A percentile compares a stretch with the other conserved stretches of the same genome.
These are phyloP conservation scores for Cladosporium colombiae DNA, from an alignment of 2,329 filamentous ascomycete genomes.

Conservation along the genomic window DNA sequence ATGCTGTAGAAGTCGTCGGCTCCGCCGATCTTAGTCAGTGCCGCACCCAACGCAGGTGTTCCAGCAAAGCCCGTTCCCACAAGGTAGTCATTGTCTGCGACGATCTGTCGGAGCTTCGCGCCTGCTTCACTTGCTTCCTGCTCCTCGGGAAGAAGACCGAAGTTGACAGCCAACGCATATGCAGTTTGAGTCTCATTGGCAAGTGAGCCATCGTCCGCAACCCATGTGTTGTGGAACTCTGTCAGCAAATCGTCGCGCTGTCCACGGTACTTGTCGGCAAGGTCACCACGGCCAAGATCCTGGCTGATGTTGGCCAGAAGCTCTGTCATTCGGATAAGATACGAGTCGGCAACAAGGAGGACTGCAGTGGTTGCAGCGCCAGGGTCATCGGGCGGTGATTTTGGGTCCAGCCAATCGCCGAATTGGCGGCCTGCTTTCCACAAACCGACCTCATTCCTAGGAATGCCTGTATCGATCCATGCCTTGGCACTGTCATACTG, in stretches of 20 bases:
- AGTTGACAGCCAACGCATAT: conserved; percentile 32
- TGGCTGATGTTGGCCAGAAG: conserved; percentile 35
- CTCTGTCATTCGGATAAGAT: conserved; percentile 40
- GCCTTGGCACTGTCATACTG: conserved; percentile 41
- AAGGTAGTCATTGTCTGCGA: conserved; percentile 31
- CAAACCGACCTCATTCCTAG: conserved; percentile 33
- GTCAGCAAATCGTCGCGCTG: conserved; percentile 24
- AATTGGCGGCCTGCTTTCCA: conserved; percentile 43
- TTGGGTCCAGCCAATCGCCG: conserved; percentile 47
- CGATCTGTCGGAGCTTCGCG: conserved; percentile 30
- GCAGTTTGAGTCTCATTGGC: conserved; percentile 39
- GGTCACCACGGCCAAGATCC: conserved; percentile 28
- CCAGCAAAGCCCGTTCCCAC: conserved; percentile 54
- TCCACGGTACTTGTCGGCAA: conserved; percentile 29
- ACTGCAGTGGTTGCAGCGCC: conserved; percentile 38
- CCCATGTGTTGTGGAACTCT: conserved; percentile 36
- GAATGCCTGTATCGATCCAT: conserved; percentile 41
- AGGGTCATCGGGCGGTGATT: conserved; percentile 32
- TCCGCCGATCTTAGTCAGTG: conserved; percentile 24
- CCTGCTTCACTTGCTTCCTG: conserved; percentile 24
- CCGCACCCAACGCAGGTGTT: conserved; percentile 51
- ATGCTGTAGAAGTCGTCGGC: conserved; percentile 46
- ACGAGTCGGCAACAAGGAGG: conserved; percentile 44
- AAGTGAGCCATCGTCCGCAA: conserved; percentile 34
- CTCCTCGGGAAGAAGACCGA: conserved; percentile 28